These are phyloP conservation scores for Ambrosiella xylebori DNA, from an alignment of 2,329 filamentous ascomycete species.

Conservation along the genomic window DNA sequence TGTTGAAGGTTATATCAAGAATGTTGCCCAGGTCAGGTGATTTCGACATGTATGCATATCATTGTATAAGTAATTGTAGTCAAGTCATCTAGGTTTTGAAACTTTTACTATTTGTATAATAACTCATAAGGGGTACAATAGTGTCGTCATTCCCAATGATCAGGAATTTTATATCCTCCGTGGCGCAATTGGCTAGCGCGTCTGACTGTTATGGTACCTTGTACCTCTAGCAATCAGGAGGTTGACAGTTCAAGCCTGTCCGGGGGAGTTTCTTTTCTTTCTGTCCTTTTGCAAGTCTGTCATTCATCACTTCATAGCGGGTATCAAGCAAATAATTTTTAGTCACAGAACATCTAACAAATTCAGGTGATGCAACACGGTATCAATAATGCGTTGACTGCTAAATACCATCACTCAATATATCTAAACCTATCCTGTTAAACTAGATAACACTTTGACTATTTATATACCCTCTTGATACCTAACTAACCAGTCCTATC, in stretches of 20 bases:
- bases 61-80: not conserved
- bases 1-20: too few species aligned
- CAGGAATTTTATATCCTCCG: slow-evolving; percentile 14
- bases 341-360: too few species aligned
- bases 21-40: not conserved
- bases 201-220: slow-evolving; percentile 35
- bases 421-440: too few species aligned
- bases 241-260: slow-evolving; percentile 8
- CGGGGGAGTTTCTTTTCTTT: slow-evolving; percentile 4
- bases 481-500: too few species aligned
- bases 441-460: too few species aligned
- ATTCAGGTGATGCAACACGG: too few species aligned
- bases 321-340: too few species aligned
- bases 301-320: too few species aligned
- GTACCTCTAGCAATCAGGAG: slow-evolving; percentile 4
- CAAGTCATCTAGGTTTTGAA: not conserved
- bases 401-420: too few species aligned
- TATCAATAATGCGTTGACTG: too few species aligned
- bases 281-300: not conserved
- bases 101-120: not conserved
- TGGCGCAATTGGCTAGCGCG: slow-evolving; percentile 40
- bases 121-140: not conserved
- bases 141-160: not conserved
- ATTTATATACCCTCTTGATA: too few species aligned
- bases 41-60: not conserved